These are phyloP conservation scores for Camptophora hylomeconis DNA, from an alignment of 2,329 filamentous ascomycete genomes.

Conservation along the genomic window DNA sequence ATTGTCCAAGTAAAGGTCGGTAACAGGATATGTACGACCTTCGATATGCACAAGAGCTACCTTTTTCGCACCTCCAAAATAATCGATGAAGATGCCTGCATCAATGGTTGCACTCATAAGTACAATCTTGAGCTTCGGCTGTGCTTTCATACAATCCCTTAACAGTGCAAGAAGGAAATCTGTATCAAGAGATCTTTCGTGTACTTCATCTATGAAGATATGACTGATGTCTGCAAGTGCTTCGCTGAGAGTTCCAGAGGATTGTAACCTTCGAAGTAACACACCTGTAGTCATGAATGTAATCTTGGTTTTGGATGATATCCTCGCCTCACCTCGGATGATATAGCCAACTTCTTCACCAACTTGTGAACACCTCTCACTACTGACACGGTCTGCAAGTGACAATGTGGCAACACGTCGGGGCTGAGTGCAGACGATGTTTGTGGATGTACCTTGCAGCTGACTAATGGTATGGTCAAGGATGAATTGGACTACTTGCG, in stretches of 20 bases:
- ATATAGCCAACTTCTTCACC: constrained; percentile 84
- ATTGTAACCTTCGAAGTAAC: constrained; percentile 72
- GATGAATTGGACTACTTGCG: constrained; percentile 91
- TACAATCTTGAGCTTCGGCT: constrained; percentile 74
- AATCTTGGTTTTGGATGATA: constrained; percentile 66
- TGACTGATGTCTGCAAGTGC: constrained; percentile 85
- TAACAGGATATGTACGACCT: constrained; percentile 78
- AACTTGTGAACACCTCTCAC: constrained; percentile 70
- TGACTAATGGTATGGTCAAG: constrained; percentile 76
- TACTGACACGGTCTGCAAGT: constrained; percentile 84
- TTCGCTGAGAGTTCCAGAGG: constrained; percentile 36
- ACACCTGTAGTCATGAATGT: constrained; percentile 96
- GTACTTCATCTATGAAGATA: constrained; percentile 90
- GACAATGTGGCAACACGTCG: constrained; percentile 88
- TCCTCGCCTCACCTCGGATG: constrained; percentile 79
- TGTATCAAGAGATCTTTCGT: constrained; percentile 87
- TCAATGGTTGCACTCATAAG: constrained; percentile 96
- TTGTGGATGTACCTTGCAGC: constrained; percentile 62
- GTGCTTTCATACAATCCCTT: constrained; percentile 61
- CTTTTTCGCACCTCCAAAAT: constrained; percentile 58
- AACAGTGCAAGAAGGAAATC: constrained; percentile 85
- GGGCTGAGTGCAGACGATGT: constrained; percentile 92
- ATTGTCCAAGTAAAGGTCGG: constrained; percentile 83
- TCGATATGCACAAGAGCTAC: constrained; percentile 79
- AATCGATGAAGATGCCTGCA: constrained; percentile 68